Percentiles rank a stretch among this genome's conserved stretches.
phyloP scores from a whole-genome alignment of 2,329 filamentous ascomycete genomes.

The Neocucurbitaria cava region DNA sequence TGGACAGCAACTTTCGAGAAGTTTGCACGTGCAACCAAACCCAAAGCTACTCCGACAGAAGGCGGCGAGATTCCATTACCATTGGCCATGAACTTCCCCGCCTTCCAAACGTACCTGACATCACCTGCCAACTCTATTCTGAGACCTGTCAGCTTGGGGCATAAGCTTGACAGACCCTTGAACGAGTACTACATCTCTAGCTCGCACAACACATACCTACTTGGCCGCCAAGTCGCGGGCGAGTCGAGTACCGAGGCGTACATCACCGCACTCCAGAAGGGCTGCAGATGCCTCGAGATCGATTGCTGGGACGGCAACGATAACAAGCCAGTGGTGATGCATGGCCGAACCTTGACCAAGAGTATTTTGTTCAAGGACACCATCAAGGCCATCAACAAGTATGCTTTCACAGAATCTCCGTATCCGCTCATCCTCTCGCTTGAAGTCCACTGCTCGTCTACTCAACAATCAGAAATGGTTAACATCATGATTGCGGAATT shows the following conservation, averaged over 20 bases:
- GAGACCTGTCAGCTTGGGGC: conserved; percentile 64
- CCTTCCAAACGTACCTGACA: conserved; percentile 67
- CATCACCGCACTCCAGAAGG: conserved; percentile 83
- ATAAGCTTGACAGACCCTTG: conserved; percentile 78
- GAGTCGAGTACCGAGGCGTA: conserved; percentile 95
- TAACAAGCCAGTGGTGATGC: conserved; percentile 86
- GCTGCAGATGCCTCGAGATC: conserved; percentile 94
- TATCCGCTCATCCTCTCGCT: conserved; percentile 94
- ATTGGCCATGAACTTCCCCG: conserved; percentile 75
- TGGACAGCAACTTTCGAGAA: conserved; percentile 79
- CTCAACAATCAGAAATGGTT: conserved; percentile 88
- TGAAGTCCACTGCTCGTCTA: conserved; percentile 87
- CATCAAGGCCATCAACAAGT: conserved; percentile 91
- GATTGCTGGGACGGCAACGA: conserved; percentile 97
- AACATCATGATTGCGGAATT: conserved; percentile 87
- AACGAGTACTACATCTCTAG: conserved; percentile 99
- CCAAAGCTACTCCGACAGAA: conserved; percentile 52
- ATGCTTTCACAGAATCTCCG: conserved; percentile 85
- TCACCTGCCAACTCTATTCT: conserved; percentile 69
- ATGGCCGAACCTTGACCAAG: conserved; percentile 87
- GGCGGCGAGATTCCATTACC: conserved; percentile 50
- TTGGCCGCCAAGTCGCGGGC: conserved; percentile 88
- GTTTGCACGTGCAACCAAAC: conserved; percentile 57
- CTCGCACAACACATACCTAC: conserved; percentile 96
- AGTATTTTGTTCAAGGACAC: conserved; percentile 90